Evolutionary conservation across 2,329 filamentous ascomycete species (phyloP), one percentile per base, ranked within the genome.

Genomic region (Nothomitra cinnamomea): DNA sequence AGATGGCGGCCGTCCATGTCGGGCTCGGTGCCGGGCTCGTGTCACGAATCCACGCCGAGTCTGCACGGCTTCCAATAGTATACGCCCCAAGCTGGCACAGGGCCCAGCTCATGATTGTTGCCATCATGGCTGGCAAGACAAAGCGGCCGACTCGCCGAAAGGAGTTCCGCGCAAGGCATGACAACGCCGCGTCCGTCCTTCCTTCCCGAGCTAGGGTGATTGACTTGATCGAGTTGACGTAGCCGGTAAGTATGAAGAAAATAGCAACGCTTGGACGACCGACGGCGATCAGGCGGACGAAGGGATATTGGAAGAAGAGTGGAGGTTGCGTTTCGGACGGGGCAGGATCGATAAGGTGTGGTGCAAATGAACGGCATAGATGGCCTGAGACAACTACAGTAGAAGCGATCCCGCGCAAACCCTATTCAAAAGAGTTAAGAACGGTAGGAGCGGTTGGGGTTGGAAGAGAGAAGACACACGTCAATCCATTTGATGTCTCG

Each of bases 211-310:
- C 74, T 52, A 76, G 72, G 53, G 72, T 70, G 56, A 82, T 72
- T 15, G 78, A 76, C 60, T 80, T 80, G 52, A 81, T 69, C 2
- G 76, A 74, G 65, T 79, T 81, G 52, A 81, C 78, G 60, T 80
- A 82, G 54, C 78, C 78, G 1, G 83, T 87, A 52, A 88, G 77
- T 63, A 86, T 80, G 61, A 87, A 72, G 64, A 90, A 89, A 64
- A 89, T 85, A 52, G 83, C 85, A 15, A 82, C 83, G 52, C 80
- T 81, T 47, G 79, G 76, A 15, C 81, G 73, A 21, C 80, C 78
- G 60, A 79, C 77, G 51, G 75, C 69, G 40, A 76, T 67, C 49
- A 82, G 72, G 54, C 79, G 75, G 55, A 82, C 66, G 59, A 77
- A 75, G 13, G 78, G 79, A 41, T 72, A 69, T 63, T 82, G 78